Evolutionary conservation across 768 basidiomycete genomes (phyloP), one percentile per base, ranked within the genome.

Genomic region (Podaxis sp.): DNA sequence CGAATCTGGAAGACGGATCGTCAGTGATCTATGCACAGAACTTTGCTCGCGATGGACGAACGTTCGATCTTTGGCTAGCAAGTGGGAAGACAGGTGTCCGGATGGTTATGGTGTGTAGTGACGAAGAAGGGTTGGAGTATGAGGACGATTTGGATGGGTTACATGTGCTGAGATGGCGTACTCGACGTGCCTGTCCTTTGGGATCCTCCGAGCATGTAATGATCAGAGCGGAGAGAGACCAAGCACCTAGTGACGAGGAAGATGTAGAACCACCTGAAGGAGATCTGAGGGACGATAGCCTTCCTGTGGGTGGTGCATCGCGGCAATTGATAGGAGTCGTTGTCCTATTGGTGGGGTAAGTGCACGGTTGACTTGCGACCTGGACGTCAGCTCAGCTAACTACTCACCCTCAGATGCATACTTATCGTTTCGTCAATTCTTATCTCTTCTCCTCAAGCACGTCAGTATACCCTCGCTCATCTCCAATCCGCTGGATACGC

Each of bases 161-260:
- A 14, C 66, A 67, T 65, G 66, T 64, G 9, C 69, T 73, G 50
- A 38, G 51, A 18, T 72, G 71, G 73, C 55, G 56, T 7, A 71
- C 71, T 36, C 69, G 62, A 48, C 63, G 72, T 59, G 73, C 65
- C 14, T 74, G 73, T 35, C 72, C 72, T 10, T 57, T 38, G 16
- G 53, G 16, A n/a, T 7, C 38, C 52, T 50, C 14, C 57, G 32
- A 59, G 55, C 16, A 11, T 27, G 44, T 48, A 21, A 18, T 27
- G 11, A 27, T 54, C 4, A 32, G 48, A 23, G 42, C 62, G 23
- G 44, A 59, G 13, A 59, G 61, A 47, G 66, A 69, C 13, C 42
- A n/a, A 7, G 14, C 14, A 18, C 42, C 42, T 44, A 53, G 55
- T 48, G 59, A 35, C 3, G 47, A 57, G 9, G 59, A 65, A 5